Evolutionary conservation across 2,329 filamentous ascomycete genomes (phyloP).

Genomic region (Rhinocladiella similis): DNA sequence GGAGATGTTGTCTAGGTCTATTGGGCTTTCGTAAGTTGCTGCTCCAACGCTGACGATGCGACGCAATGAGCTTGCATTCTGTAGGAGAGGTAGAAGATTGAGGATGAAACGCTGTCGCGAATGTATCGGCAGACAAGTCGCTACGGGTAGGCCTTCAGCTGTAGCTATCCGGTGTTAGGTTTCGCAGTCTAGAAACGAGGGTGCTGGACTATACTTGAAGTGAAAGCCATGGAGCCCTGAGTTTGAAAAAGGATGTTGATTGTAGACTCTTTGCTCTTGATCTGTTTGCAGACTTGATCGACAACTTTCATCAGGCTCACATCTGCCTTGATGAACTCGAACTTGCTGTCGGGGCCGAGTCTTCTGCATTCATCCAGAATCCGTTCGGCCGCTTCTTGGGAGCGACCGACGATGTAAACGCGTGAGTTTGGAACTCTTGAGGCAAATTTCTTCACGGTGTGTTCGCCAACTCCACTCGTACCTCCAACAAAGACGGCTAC

Average conservation of each 20-base stretch:
- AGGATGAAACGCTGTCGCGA: conserved; percentile 37
- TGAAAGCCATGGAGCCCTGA: conserved; percentile 26
- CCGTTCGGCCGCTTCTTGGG: conserved; percentile 35
- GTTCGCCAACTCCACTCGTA: conserved; percentile 56
- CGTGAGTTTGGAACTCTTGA: conserved; percentile 40
- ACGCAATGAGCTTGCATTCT: conserved; percentile 46
- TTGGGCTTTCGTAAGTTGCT: conserved; percentile 51
- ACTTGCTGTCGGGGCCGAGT: conserved; percentile 46
- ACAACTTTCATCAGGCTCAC: conserved; percentile 53
- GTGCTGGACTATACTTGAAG: conserved; percentile 12
- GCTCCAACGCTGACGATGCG: conserved; percentile 59
- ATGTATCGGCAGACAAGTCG: conserved; percentile 32
- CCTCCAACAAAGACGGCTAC: conserved; percentile 56
- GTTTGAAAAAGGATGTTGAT: conserved; percentile 36
- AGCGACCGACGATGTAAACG: conserved; percentile 55
- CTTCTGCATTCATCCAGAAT: conserved; percentile 44
- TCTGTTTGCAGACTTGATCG: conserved; percentile 49
- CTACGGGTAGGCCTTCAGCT: conserved; percentile 32
- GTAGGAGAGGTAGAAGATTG: conserved; percentile 44
- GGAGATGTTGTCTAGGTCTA: conserved; percentile 48
- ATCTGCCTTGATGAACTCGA: conserved; percentile 52
- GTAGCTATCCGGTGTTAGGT: conserved; percentile 28
- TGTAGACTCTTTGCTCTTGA: conserved; percentile 36
- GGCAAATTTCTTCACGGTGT: conserved; percentile 49
- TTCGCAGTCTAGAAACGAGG: neutral